A percentile compares a stretch with the other conserved stretches of the same genome.
Conservation (phyloP, 2,329 filamentous ascomycete species). For the Coniochaeta ligniaria region DNA sequence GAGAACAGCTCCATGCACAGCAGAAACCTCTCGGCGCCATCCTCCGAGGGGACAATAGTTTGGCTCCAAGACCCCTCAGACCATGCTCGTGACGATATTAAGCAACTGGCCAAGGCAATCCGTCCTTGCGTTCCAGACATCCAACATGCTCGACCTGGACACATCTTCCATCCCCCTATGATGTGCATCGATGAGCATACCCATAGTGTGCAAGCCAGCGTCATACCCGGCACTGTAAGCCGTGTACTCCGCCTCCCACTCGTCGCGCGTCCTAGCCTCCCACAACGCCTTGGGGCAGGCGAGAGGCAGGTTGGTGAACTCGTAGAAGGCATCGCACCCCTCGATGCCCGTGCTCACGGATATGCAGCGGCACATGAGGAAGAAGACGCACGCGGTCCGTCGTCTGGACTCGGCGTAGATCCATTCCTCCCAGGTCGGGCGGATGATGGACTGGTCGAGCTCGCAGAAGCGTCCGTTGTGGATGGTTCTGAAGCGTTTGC, state of each 20-base stretch:
- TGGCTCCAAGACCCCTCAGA: too few relatives aligned
- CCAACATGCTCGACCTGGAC: neutral
- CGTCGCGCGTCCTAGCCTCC: neutral
- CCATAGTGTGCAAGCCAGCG: neutral
- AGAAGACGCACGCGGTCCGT: neutral
- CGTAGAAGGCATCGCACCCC: neutral
- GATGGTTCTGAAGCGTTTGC: neutral
- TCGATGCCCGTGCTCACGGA: neutral
- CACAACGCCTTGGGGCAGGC: neutral
- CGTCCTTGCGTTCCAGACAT: neutral
- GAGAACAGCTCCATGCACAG: too few relatives aligned
- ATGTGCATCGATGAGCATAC: neutral
- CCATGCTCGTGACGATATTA: neutral
- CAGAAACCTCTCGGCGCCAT: too few relatives aligned
- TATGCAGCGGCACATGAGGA: conserved; percentile 1
- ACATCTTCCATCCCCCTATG: neutral
- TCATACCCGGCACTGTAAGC: neutral
- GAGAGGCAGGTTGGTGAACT: neutral
- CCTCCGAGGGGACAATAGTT: too few relatives aligned
- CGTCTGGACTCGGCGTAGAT: neutral
- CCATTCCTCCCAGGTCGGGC: conserved; percentile 1
- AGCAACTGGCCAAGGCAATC: neutral
- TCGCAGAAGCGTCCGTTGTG: neutral
- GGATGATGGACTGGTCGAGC: neutral
- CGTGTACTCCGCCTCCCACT: neutral